These are phyloP conservation scores for Wallacemonas sp. DNA, from an alignment of 208 protist species.

Conservation along the genomic window DNA sequence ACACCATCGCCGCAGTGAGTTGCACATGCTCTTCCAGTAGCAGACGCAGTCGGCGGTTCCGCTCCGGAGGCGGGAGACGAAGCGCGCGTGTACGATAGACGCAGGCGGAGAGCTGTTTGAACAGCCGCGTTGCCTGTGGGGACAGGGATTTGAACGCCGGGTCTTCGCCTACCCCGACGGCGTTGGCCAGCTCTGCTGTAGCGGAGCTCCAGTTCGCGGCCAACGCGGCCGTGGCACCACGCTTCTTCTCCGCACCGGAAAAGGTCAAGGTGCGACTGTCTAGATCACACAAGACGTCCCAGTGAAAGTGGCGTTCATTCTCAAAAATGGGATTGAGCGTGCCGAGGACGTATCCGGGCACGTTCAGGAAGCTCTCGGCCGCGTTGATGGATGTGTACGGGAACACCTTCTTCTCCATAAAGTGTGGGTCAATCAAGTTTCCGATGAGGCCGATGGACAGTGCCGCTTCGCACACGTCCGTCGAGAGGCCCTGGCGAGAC, in stretches of 20 bases:
- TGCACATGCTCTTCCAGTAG: conserved; percentile 61
- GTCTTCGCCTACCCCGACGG: conserved; percentile 20
- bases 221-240: conserved; percentile 13
- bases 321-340: conserved; percentile 85
- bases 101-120: conserved; percentile 28
- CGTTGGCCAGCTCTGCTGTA: conserved; percentile 39
- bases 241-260: conserved; percentile 25
- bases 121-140: conserved; percentile 24
- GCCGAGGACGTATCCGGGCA: conserved; percentile 76
- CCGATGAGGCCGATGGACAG: conserved; percentile 66
- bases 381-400: conserved; percentile 75
- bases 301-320: conserved; percentile 47
- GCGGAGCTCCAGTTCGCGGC: conserved; percentile 29
- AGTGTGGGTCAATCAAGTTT: conserved; percentile 57
- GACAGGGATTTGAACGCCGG: conserved; percentile 20
- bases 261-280: conserved; percentile 48
- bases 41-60: conserved; percentile 38
- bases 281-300: conserved; percentile 75
- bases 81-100: conserved; percentile 47
- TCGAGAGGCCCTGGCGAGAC: conserved; percentile 44
- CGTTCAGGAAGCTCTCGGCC: conserved; percentile 47
- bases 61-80: conserved; percentile 35
- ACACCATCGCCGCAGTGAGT: conserved; percentile 29
- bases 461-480: conserved; percentile 72
- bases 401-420: conserved; percentile 71